A percentile compares a stretch with the other conserved stretches of the same genome.
phyloP scores from a whole-genome alignment of 2,329 filamentous ascomycete species.

The Penicillium decumbens region DNA sequence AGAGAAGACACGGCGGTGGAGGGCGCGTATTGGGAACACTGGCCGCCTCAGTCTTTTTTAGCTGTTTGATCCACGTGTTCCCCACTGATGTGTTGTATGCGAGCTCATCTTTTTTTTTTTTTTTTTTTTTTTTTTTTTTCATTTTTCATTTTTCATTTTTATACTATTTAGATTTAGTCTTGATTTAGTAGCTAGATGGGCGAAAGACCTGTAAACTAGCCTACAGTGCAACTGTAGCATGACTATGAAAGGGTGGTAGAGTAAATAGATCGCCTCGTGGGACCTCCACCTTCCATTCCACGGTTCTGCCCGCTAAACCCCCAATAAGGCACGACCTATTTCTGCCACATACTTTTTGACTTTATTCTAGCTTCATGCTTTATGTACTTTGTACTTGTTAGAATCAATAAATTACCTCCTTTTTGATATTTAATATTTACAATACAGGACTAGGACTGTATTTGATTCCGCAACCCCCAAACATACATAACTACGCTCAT shows the following conservation, averaged over 20 bases:
- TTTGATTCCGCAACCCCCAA: neutral
- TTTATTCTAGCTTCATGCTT: neutral
- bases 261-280: slow-evolving; percentile 18
- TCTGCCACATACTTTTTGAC: slow-evolving; percentile 4
- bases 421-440: slow-evolving; percentile 15
- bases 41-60: slow-evolving; percentile 24
- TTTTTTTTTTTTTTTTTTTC: too few relatives aligned
- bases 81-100: neutral
- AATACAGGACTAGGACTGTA: slow-evolving; percentile 8
- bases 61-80: slow-evolving; percentile 20
- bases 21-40: slow-evolving; percentile 9
- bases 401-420: slow-evolving; percentile 2
- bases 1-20: slow-evolving; percentile 21
- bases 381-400: neutral
- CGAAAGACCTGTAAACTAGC: neutral
- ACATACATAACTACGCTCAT: slow-evolving; percentile 19
- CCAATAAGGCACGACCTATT: slow-evolving; percentile 3
- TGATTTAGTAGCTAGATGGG: neutral
- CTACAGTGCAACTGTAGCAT: neutral
- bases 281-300: slow-evolving; percentile 25
- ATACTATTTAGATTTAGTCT: too few relatives aligned
- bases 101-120: too few relatives aligned
- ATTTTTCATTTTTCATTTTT: too few relatives aligned
- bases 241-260: neutral
- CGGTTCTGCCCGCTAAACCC: slow-evolving; percentile 20